Evolutionary conservation across 164 flowering plant genomes (phyloP), one percentile per base, ranked within the genome.

Genomic region (Stephania japonica): DNA sequence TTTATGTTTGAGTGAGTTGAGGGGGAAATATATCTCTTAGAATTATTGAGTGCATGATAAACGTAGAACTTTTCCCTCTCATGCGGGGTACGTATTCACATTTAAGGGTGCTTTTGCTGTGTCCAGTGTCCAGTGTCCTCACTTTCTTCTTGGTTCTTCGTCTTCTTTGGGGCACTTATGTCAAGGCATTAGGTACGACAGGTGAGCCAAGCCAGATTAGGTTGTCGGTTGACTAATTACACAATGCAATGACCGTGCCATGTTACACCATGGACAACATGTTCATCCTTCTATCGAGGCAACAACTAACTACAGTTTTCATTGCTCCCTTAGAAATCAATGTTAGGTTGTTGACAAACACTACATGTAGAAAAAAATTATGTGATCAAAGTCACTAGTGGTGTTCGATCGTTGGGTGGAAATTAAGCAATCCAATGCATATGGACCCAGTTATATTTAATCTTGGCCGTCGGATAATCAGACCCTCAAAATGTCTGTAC

Each of bases 161-260:
- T 47, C 16, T 16, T 47, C 53, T 16, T 47, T 47, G 0, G 44
- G 69, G 75, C 68, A 65, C 69, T 47, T 56, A 65, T 72, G 75
- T 72, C 69, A 72, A 65, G 56, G 75, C 42, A 47, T 72, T 72
- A 42, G 75, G 49, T 72, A 68, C 56, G 24, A 43, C 27, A 24
- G 75, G 49, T 72, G 65, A 65, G 75, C 64, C 21, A 32, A 59
- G 64, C 21, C 21, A 19, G 53, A 24, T 72, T 72, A 21, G 68
- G 68, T 65, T 65, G 68, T 65, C 68, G 42, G 24, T 65, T 65
- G 68, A 65, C 68, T 65, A 32, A 65, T 7, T 61, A 21, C 21
- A 9, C 38, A 32, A 32, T 32, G 38, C 38, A 61, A 10, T 16
- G 18, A 27, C 42, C 14, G 43, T 65, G 68, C 42, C 64, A 59